phyloP scores from a whole-genome alignment of 2,329 filamentous ascomycete species.

The Zarea fungicola region DNA sequence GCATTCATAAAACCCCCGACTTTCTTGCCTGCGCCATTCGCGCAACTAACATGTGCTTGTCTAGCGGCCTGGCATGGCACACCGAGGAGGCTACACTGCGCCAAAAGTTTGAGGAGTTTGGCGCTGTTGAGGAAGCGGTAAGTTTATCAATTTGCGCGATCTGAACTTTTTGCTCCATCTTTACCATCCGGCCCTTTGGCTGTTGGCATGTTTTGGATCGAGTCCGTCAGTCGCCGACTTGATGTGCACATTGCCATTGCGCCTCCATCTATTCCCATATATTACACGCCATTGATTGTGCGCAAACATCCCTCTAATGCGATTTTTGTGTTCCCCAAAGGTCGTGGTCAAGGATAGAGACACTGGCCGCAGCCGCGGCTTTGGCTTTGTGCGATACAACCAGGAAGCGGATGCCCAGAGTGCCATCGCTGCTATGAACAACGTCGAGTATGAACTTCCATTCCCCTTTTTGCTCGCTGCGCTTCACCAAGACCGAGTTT shows the following conservation, averaged over 20 bases:
- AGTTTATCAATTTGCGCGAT: constrained; percentile 36
- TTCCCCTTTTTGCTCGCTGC: constrained; percentile 7
- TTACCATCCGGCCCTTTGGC: no score
- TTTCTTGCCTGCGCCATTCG: background rate
- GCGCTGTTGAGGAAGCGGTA: constrained; percentile 90
- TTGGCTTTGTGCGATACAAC: constrained; percentile 90
- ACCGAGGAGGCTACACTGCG: constrained; percentile 85
- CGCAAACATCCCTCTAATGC: constrained; percentile 12
- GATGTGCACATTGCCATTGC: background rate
- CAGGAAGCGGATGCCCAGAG: constrained; percentile 70
- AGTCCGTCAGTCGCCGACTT: background rate
- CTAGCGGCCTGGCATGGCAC: constrained; percentile 94
- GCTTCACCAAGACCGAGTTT: constrained; percentile 11
- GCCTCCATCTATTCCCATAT: background rate
- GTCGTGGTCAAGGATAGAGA: constrained; percentile 97
- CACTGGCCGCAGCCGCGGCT: constrained; percentile 92
- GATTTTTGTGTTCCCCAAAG: constrained; percentile 27
- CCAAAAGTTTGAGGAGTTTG: constrained; percentile 89
- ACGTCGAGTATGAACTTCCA: constrained; percentile 66
- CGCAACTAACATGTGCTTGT: constrained; percentile 9
- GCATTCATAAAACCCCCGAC: constrained; percentile 24
- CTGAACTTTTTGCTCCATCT: no score
- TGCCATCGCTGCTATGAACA: constrained; percentile 78
- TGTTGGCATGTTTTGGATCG: no score
- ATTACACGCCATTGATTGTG: background rate